Percentiles rank a stretch among this genome's conserved stretches.
These are phyloP conservation scores for Rheum nobile DNA, from an alignment of 148 eudicot genomes.

Conservation along the genomic window DNA sequence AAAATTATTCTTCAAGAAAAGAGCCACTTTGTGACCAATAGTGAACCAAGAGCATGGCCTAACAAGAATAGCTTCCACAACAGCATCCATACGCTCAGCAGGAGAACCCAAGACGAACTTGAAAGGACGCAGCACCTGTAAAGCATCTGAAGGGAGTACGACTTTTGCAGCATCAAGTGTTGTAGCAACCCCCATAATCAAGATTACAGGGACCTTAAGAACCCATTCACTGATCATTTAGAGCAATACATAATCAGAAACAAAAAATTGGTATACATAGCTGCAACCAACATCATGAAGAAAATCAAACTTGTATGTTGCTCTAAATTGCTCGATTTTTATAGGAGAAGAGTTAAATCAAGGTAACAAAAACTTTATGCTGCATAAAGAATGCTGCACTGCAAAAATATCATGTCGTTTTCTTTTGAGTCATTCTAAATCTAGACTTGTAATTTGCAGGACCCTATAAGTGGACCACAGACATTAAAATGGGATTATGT, in stretches of 20 bases:
- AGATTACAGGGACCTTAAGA: slow-evolving; percentile 65
- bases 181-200: slow-evolving; percentile 80
- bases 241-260: not conserved
- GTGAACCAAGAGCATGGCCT: slow-evolving; percentile 47
- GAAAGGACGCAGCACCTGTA: slow-evolving; percentile 31
- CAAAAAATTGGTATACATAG: not conserved
- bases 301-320: not conserved
- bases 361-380: not conserved
- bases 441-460: not conserved
- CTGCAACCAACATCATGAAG: not conserved
- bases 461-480: not conserved
- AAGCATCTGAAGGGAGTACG: slow-evolving; percentile 48
- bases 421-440: not conserved
- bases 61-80: slow-evolving; percentile 63
- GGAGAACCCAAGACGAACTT: slow-evolving; percentile 71
- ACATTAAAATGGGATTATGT: too few relatives aligned
- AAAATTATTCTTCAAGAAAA: slow-evolving; percentile 75
- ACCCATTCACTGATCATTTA: slow-evolving; percentile 75
- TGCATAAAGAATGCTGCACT: not conserved
- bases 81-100: slow-evolving; percentile 69
- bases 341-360: not conserved
- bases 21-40: slow-evolving; percentile 66
- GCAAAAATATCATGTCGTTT: not conserved
- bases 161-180: slow-evolving; percentile 53
- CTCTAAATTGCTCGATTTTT: not conserved